These are phyloP conservation scores for Rhododendron kiyosumense DNA, from an alignment of 148 eudicot species.

Conservation along the genomic window DNA sequence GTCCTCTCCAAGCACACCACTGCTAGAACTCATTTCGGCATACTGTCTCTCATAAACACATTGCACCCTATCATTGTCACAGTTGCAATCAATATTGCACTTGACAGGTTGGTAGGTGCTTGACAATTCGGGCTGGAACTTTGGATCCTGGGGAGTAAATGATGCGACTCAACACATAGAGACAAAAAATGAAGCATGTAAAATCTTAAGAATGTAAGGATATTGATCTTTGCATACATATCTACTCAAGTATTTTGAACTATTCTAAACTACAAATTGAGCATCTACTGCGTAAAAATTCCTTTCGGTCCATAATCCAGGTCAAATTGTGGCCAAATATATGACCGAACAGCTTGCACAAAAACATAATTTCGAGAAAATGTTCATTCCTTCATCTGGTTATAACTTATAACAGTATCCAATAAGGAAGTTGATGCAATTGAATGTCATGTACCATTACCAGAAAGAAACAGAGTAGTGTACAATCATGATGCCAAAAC, in stretches of 20 bases:
- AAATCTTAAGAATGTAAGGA: neutral
- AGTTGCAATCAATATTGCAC: slow-evolving; percentile 76
- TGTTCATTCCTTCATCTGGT: neutral
- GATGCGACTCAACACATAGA: neutral
- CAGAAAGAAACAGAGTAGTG: neutral
- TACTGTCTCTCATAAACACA: slow-evolving; percentile 84
- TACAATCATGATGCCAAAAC: neutral
- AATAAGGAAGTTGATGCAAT: neutral
- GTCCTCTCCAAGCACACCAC: slow-evolving; percentile 90
- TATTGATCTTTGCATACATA: neutral
- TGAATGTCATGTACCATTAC: neutral
- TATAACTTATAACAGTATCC: neutral
- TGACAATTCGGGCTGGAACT: slow-evolving; percentile 74
- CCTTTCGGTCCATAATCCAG: neutral
- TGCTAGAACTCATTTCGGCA: slow-evolving; percentile 98
- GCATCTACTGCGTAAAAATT: neutral
- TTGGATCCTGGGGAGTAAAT: slow-evolving; percentile 64
- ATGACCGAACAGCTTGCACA: neutral
- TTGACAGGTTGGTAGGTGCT: slow-evolving; percentile 71
- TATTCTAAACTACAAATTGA: neutral
- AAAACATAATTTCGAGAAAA: neutral
- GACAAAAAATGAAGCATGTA: neutral
- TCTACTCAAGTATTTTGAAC: neutral
- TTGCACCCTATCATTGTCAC: slow-evolving; percentile 51
- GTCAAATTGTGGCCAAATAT: neutral